phyloP scores from a whole-genome alignment of 306 rosid species.

The Cicer bijugum region DNA sequence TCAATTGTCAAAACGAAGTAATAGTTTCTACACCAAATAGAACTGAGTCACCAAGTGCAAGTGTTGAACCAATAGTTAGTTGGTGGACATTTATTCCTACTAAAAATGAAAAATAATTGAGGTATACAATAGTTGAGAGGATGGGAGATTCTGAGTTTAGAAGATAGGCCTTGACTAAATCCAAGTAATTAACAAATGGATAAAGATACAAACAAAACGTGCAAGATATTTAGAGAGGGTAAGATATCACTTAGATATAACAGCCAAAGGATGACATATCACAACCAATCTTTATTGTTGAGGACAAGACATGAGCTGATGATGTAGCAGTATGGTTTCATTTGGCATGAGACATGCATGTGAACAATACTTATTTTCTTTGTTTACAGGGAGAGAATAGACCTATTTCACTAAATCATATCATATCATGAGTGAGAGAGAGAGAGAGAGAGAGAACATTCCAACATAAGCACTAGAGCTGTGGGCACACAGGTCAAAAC shows the following conservation, averaged over 20 bases:
- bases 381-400: constrained; percentile 37
- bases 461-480: constrained; percentile 60
- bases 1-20: background rate
- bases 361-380: constrained; percentile 46
- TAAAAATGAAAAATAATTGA: constrained; percentile 17
- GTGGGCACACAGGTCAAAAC: constrained; percentile 64
- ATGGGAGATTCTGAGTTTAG: constrained; percentile 38
- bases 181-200: constrained; percentile 42
- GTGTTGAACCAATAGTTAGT: constrained; percentile 1
- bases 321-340: constrained; percentile 60
- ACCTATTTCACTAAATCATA: constrained; percentile 32
- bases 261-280: constrained; percentile 48
- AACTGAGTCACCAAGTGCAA: constrained; percentile 22
- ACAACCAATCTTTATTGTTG: constrained; percentile 49
- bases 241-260: constrained; percentile 44
- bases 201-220: constrained; percentile 43
- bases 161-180: constrained; percentile 39
- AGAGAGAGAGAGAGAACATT: constrained; percentile 30
- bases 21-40: constrained; percentile 23
- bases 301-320: constrained; percentile 68
- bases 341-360: constrained; percentile 64
- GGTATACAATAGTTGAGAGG: constrained; percentile 38
- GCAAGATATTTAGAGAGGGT: constrained; percentile 49
- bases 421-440: constrained; percentile 37
- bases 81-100: constrained; percentile 7